These are phyloP conservation scores for Zygotorulaspora florentina DNA, from an alignment of 805 yeast species.

Conservation along the genomic window DNA sequence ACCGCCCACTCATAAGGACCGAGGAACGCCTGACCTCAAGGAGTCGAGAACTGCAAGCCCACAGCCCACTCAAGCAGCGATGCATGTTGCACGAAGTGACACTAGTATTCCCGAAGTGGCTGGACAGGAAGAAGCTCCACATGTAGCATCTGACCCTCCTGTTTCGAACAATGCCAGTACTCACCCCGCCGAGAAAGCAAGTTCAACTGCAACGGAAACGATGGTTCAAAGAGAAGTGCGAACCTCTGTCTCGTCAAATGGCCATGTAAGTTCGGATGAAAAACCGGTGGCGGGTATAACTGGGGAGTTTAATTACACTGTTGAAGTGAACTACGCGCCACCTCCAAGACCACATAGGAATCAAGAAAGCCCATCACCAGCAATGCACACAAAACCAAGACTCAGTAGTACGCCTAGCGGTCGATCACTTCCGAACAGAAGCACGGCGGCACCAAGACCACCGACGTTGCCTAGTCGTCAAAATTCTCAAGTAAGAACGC, in stretches of 20 bases:
- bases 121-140: too few relatives aligned
- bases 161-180: too few relatives aligned
- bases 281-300: conserved; percentile 33
- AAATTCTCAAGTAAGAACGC: background rate
- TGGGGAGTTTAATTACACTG: conserved; percentile 35
- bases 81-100: too few relatives aligned
- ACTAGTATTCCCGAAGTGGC: too few relatives aligned
- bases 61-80: too few relatives aligned
- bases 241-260: background rate
- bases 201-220: too few relatives aligned
- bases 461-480: conserved; percentile 7
- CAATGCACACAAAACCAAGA: background rate
- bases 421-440: background rate
- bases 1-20: conserved; percentile 32
- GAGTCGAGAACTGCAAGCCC: too few relatives aligned
- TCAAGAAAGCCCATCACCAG: conserved; percentile 28
- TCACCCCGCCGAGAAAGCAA: too few relatives aligned
- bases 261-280: conserved; percentile 12
- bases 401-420: background rate
- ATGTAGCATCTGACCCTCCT: too few relatives aligned
- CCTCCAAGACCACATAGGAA: conserved; percentile 33
- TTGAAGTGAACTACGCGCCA: conserved; percentile 38
- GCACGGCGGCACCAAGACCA: conserved; percentile 1
- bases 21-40: conserved; percentile 9
- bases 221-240: too few relatives aligned